These are phyloP conservation scores for Drechslera avenae DNA, from an alignment of 2,329 filamentous ascomycete genomes.

Conservation along the genomic window DNA sequence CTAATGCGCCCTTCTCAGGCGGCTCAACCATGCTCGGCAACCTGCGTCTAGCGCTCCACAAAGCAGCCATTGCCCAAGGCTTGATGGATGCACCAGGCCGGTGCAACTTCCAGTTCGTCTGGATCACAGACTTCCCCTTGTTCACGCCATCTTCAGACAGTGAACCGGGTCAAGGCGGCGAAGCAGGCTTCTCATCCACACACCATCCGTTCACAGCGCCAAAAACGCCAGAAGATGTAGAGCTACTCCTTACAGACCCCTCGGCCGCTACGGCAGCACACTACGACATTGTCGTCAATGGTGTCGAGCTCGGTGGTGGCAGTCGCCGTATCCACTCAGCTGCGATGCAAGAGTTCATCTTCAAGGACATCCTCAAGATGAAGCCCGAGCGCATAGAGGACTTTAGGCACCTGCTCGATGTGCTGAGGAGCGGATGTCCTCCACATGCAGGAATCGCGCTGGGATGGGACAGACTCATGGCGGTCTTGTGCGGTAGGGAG, in stretches of 20 bases:
- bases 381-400: slow-evolving; percentile 71
- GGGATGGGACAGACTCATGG: slow-evolving; percentile 85
- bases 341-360: slow-evolving; percentile 79
- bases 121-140: slow-evolving; percentile 90
- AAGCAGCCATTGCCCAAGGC: slow-evolving; percentile 67
- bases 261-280: slow-evolving; percentile 79
- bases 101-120: slow-evolving; percentile 70
- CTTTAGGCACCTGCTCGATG: slow-evolving; percentile 84
- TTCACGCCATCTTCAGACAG: slow-evolving; percentile 74
- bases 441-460: slow-evolving; percentile 93
- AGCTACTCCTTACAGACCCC: slow-evolving; percentile 74
- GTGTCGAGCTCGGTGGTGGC: slow-evolving; percentile 90
- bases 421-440: slow-evolving; percentile 83
- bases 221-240: slow-evolving; percentile 71
- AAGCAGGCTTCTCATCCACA: slow-evolving; percentile 79
- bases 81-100: slow-evolving; percentile 58
- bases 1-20: slow-evolving; percentile 67
- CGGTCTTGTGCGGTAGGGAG: slow-evolving; percentile 75
- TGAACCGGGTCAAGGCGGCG: slow-evolving; percentile 79
- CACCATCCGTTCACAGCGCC: slow-evolving; percentile 98
- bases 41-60: slow-evolving; percentile 72
- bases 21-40: slow-evolving; percentile 76
- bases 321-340: slow-evolving; percentile 90
- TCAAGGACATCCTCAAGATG: slow-evolving; percentile 84
- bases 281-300: slow-evolving; percentile 95